A percentile compares a stretch with the other conserved stretches of the same genome.
phyloP scores from a whole-genome alignment of 495 filamentous ascomycete genomes.

The Aspergillus avenaceus region DNA sequence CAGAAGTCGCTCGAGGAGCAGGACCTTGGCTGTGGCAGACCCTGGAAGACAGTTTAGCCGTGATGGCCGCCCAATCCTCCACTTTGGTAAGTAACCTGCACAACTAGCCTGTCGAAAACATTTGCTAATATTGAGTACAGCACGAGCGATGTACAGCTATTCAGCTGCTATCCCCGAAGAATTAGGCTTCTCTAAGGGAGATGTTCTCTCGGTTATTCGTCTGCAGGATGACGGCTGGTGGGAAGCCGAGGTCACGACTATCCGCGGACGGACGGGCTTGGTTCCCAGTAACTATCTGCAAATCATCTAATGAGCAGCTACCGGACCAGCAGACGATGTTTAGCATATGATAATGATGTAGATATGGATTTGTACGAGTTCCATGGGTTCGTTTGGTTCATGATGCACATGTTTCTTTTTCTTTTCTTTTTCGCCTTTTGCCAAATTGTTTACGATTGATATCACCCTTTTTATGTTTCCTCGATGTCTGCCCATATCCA shows the following conservation, averaged over 20 bases:
- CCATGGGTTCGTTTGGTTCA: conserved; percentile 15
- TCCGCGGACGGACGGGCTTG: conserved; percentile 68
- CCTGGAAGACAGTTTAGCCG: conserved; percentile 68
- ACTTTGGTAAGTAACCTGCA: conserved; percentile 71
- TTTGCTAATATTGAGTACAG: conserved; percentile 42
- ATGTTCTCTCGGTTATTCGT: conserved; percentile 81
- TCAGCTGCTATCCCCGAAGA: conserved; percentile 92
- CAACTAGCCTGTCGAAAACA: not conserved
- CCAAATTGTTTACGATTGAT: conserved; percentile 1
- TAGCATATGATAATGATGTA: conserved; percentile 18
- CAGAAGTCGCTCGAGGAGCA: conserved; percentile 63
- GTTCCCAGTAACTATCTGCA: conserved; percentile 98
- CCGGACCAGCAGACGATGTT: conserved; percentile 2
- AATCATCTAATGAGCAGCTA: conserved; percentile 40
- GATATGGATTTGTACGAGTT: conserved; percentile 8
- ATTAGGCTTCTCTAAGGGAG: conserved; percentile 88
- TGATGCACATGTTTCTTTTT: conserved; percentile 11
- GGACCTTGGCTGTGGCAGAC: conserved; percentile 64
- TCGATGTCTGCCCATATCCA: not conserved
- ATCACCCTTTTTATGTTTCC: not conserved
- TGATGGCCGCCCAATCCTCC: conserved; percentile 83
- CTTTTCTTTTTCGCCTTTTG: conserved; percentile 9
- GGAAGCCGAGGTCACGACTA: conserved; percentile 90
- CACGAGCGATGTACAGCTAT: conserved; percentile 91
- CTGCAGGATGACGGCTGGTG: conserved; percentile 99